phyloP scores from a whole-genome alignment of 306 rosid species.

The Dryas alaskensis region DNA sequence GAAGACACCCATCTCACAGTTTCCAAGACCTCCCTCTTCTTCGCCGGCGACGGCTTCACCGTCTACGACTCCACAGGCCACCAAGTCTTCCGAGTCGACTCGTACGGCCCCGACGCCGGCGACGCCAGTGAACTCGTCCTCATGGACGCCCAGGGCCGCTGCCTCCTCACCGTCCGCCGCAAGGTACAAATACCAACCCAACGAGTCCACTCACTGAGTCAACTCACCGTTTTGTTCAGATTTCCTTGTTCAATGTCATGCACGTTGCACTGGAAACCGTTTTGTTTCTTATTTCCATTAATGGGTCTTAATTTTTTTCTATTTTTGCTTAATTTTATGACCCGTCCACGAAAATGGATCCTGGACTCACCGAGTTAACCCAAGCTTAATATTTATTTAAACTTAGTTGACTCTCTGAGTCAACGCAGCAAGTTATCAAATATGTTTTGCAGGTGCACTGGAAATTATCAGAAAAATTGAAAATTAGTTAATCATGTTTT shows the following conservation, averaged over 20 bases:
- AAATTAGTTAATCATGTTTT: no score
- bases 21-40: conserved; percentile 78
- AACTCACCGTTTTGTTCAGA: neutral
- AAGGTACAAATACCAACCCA: conserved; percentile 39
- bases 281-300: no score
- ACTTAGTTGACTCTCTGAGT: neutral
- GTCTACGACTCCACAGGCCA: conserved; percentile 73
- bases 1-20: conserved; percentile 72
- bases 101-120: conserved; percentile 61
- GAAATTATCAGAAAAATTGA: neutral
- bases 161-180: conserved; percentile 85
- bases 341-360: no score
- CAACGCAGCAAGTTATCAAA: neutral
- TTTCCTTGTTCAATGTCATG: no score
- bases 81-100: conserved; percentile 81
- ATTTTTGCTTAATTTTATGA: neutral
- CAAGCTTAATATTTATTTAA: no score
- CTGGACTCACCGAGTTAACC: no score
- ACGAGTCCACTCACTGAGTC: conserved; percentile 29
- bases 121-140: conserved; percentile 72
- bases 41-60: conserved; percentile 75
- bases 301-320: neutral
- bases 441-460: neutral
- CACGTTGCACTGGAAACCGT: no score
- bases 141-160: conserved; percentile 78